Percentiles rank a stretch among this genome's conserved stretches.
Conservation (phyloP, 345 rosid species). For the Chamaenerion angustifolium region DNA sequence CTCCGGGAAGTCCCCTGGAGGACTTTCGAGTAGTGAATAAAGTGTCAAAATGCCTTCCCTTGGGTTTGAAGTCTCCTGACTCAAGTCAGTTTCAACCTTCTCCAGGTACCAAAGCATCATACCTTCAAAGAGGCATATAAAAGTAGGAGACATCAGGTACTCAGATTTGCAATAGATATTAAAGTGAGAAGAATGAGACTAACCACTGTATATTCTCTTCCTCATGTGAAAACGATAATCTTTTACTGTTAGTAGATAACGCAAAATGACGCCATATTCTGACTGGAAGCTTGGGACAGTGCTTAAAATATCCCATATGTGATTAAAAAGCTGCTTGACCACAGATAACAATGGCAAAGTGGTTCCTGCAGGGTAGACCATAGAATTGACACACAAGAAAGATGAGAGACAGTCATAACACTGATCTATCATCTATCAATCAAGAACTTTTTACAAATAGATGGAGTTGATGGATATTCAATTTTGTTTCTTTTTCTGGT, state of each 20-base stretch:
- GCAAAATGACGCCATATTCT: slow-evolving; percentile 70
- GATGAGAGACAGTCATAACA: background rate
- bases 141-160: background rate
- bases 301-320: slow-evolving; percentile 57
- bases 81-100: slow-evolving; percentile 46
- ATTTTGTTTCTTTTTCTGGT: too few relatives aligned
- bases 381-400: background rate
- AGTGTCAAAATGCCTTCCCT: slow-evolving; percentile 65
- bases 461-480: too few relatives aligned
- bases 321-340: slow-evolving; percentile 52
- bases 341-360: slow-evolving; percentile 47
- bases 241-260: slow-evolving; percentile 51
- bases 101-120: slow-evolving; percentile 54
- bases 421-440: too few relatives aligned
- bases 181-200: slow-evolving; percentile 19
- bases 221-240: slow-evolving; percentile 73
- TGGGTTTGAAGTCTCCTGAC: slow-evolving; percentile 31
- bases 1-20: slow-evolving; percentile 77
- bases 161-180: slow-evolving; percentile 8
- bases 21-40: slow-evolving; percentile 71
- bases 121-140: slow-evolving; percentile 28
- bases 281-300: slow-evolving; percentile 67
- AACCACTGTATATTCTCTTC: slow-evolving; percentile 50
- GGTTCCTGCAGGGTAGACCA: slow-evolving; percentile 28
- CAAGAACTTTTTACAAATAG: background rate